Evolutionary conservation across 2,329 filamentous ascomycete species (phyloP), one percentile per base, ranked within the genome.

Genomic region (Hymenoscyphus albidus): DNA sequence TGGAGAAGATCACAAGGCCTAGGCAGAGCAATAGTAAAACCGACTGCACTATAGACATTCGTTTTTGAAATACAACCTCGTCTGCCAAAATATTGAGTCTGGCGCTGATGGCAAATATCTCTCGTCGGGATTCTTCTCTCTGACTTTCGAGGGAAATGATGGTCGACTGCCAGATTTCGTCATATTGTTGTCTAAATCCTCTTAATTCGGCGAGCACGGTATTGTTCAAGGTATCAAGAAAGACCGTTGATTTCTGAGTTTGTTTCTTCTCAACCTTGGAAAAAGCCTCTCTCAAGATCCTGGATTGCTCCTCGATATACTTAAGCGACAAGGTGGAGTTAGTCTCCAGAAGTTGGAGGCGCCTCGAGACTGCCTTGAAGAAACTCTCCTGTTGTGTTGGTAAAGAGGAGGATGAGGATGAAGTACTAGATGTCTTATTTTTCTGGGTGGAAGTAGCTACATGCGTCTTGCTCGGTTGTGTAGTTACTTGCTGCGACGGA

Each of bases 361-460:
- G 91, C 77, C 98, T 98, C 68, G 93, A 92, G 9, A 98, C 89
- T 3, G 93, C 92, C 76, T 98, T 98, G 83, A 97, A 99, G 78
- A 99, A 98, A 1, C 91, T 95, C 75, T 99, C 95, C 76, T 99
- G 95, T 0, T 96, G 95, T 0, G 93, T 93, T 1, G 94, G 93
- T 0, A 87, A 85, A 1, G 89, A 78, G 1, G 83, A 77, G 7
- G 82, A 75, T 1, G 81, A 73, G 9, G 80, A 78, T 32, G 77
- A 65, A 31, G 76, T 80, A 71, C 70, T 79, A 63, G 77, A 73
- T 70, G 57, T 74, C 62, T 73, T 74, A 12, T 68, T 70, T 56
- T 70, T 72, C 0, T 66, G 62, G 13, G 66, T 62, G 18, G 63
- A 65, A 14, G 69, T 68, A 7, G 64, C 58, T 51, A 69, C 67